A percentile compares a stretch with the other conserved stretches of the same genome.
Conservation (phyloP, 2,329 filamentous ascomycete species). For the Geosmithia flava region DNA sequence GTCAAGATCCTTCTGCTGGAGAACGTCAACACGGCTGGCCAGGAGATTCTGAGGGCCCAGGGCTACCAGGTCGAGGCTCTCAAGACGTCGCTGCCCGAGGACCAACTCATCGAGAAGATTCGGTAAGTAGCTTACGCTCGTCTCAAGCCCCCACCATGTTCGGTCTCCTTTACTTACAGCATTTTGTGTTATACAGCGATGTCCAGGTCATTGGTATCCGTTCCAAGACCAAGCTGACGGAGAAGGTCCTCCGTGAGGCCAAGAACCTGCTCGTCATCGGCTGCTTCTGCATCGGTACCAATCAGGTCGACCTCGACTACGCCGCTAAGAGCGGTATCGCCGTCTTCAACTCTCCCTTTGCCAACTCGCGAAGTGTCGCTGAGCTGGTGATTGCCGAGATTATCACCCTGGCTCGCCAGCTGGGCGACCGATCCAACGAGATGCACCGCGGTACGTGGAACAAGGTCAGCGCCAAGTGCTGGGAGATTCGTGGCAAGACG, state of each 20-base stretch:
- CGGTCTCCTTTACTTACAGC: background rate
- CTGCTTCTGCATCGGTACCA: slow-evolving; percentile 98
- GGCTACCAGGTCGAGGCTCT: slow-evolving; percentile 92
- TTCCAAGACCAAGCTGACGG: slow-evolving; percentile 91
- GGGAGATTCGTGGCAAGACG: slow-evolving; percentile 97
- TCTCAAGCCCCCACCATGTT: too few species aligned
- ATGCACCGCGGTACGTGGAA: slow-evolving; percentile 95
- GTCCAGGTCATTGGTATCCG: slow-evolving; percentile 97
- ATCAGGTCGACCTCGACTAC: slow-evolving; percentile 80
- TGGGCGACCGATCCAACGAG: slow-evolving; percentile 86
- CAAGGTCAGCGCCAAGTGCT: slow-evolving; percentile 92
- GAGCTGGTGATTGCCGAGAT: slow-evolving; percentile 94
- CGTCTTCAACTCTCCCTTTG: slow-evolving; percentile 98
- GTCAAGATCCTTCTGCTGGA: slow-evolving; percentile 94
- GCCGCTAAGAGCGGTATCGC: slow-evolving; percentile 80
- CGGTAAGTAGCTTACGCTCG: slow-evolving; percentile 36
- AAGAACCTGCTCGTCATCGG: slow-evolving; percentile 93
- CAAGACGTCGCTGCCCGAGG: slow-evolving; percentile 82
- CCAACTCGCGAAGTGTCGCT: slow-evolving; percentile 92
- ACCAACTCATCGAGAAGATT: slow-evolving; percentile 94
- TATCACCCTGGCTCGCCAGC: slow-evolving; percentile 79
- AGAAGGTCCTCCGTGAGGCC: slow-evolving; percentile 72
- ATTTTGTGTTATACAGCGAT: slow-evolving; percentile 42
- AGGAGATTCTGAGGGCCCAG: slow-evolving; percentile 68
- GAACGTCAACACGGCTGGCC: slow-evolving; percentile 87